Conservation (phyloP, 345 rosid genomes). For the Gossypium thurberi region DNA sequence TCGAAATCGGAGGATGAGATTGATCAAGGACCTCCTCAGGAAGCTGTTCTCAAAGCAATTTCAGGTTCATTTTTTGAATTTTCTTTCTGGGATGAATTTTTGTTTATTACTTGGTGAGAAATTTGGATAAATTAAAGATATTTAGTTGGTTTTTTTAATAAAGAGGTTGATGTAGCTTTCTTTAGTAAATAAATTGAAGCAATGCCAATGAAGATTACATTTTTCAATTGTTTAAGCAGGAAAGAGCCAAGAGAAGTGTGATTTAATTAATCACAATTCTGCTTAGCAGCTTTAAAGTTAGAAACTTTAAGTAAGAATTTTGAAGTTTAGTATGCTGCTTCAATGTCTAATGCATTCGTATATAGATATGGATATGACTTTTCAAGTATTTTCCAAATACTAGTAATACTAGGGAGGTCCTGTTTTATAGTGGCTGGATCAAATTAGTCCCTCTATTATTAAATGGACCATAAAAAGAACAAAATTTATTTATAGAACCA, state of each 20-base stretch:
- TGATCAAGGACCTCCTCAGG: constrained; percentile 63
- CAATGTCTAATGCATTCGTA: too few species aligned
- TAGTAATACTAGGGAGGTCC: too few species aligned
- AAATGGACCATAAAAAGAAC: too few species aligned
- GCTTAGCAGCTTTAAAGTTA: not conserved
- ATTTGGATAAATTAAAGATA: too few species aligned
- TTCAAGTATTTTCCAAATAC: not conserved
- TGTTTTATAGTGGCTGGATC: too few species aligned
- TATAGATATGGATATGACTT: not conserved
- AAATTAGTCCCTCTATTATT: too few species aligned
- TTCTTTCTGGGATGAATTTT: not conserved
- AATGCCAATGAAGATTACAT: not conserved
- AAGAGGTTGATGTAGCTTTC: not conserved
- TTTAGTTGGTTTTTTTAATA: too few species aligned
- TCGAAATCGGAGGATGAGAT: constrained; percentile 5
- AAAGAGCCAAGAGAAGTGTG: not conserved
- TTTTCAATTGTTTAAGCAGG: not conserved
- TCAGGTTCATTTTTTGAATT: constrained; percentile 42
- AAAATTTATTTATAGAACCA: too few species aligned
- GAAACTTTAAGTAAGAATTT: not conserved
- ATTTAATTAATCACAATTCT: not conserved
- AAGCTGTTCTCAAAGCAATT: constrained; percentile 91
- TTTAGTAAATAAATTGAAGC: not conserved
- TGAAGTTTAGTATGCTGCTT: not conserved
- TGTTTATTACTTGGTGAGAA: not conserved